A percentile compares a stretch with the other conserved stretches of the same genome.
Conservation (phyloP, 352 stramenopile genomes). For the Phytopythium cucurbitacearum region DNA sequence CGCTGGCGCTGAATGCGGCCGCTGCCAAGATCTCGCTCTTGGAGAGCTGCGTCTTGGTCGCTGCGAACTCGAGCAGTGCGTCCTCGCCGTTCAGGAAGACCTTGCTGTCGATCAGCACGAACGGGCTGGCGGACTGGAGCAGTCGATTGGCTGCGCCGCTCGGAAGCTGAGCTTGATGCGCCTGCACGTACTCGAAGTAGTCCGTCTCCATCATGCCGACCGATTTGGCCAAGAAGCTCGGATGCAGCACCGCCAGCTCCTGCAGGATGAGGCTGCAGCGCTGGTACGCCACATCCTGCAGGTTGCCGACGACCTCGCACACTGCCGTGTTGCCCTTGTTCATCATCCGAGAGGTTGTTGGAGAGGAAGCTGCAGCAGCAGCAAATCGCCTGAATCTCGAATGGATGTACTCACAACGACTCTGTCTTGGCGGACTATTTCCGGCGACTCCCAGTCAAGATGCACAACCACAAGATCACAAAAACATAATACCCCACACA, state of each 20-base stretch:
- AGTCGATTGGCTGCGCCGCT: constrained; percentile 17
- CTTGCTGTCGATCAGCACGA: constrained; percentile 38
- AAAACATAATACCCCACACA: no score
- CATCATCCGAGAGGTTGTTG: background rate
- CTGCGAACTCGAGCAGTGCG: constrained; percentile 43
- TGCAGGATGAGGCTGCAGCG: constrained; percentile 56
- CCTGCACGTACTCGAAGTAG: constrained; percentile 40
- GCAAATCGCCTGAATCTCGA: no score
- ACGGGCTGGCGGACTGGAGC: constrained; percentile 29
- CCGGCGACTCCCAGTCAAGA: no score
- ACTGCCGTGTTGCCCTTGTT: background rate
- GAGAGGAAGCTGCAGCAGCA: no score
- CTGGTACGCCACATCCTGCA: constrained; percentile 57
- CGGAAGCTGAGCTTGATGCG: constrained; percentile 26
- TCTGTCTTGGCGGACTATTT: no score
- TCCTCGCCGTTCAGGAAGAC: constrained; percentile 55
- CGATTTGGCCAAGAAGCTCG: constrained; percentile 46
- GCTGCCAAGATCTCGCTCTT: constrained; percentile 47
- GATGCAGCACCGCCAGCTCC: constrained; percentile 43
- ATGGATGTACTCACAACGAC: no score
- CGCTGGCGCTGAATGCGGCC: constrained; percentile 36
- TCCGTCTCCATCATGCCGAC: constrained; percentile 48
- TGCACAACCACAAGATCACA: no score
- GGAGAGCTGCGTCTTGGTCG: constrained; percentile 48
- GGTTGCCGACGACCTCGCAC: constrained; percentile 56